These are phyloP conservation scores for Phytophthora niederhauseri DNA, from an alignment of 352 stramenopile genomes.

Conservation along the genomic window DNA sequence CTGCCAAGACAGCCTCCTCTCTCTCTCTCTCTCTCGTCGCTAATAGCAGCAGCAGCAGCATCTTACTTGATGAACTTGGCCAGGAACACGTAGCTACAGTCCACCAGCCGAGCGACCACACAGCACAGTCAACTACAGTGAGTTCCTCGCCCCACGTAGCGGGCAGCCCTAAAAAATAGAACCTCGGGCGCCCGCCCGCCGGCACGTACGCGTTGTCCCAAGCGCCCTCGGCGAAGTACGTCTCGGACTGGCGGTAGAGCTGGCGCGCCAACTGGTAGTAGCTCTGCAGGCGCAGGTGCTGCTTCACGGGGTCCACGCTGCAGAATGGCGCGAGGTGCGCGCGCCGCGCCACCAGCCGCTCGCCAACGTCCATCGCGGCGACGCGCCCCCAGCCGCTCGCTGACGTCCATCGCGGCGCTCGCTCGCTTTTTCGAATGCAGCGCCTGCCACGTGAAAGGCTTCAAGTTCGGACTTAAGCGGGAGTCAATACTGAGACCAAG, in stretches of 20 bases:
- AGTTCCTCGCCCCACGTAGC: background rate
- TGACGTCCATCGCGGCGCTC: conserved; percentile 40
- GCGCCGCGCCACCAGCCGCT: conserved; percentile 66
- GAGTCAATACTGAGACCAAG: conserved; percentile 10
- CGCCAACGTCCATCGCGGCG: conserved; percentile 43
- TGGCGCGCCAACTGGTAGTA: conserved; percentile 80
- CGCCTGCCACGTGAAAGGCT: conserved; percentile 27
- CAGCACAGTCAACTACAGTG: conserved; percentile 5
- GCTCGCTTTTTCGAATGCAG: conserved; percentile 38
- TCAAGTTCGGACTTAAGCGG: conserved; percentile 40
- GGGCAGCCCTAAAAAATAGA: conserved; percentile 36
- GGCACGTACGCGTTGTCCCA: conserved; percentile 77
- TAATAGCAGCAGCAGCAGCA: background rate
- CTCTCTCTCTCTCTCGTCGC: background rate
- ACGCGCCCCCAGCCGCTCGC: conserved; percentile 65
- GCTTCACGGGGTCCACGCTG: conserved; percentile 65
- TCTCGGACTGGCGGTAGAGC: conserved; percentile 77
- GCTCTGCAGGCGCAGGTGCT: conserved; percentile 62
- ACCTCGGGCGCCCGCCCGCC: conserved; percentile 16
- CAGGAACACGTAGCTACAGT: conserved; percentile 79
- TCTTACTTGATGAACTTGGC: conserved; percentile 83
- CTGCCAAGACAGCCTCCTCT: conserved; percentile 2
- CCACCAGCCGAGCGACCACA: background rate
- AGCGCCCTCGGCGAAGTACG: conserved; percentile 60
- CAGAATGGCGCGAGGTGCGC: conserved; percentile 65